Evolutionary conservation across 192 early-diverging fungal genomes (phyloP).

Genomic region (Jimgerdemannia flammicorona): DNA sequence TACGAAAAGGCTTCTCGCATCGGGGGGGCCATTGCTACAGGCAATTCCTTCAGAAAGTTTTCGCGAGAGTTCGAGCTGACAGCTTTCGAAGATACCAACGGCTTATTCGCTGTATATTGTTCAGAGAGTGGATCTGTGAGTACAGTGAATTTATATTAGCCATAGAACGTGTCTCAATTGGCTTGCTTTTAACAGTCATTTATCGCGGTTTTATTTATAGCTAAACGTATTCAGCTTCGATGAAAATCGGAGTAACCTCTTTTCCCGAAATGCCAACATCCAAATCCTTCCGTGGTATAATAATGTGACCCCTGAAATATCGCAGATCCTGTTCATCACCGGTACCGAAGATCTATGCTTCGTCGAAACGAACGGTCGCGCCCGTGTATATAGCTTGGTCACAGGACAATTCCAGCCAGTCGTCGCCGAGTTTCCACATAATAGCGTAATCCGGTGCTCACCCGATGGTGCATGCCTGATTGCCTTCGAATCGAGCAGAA

Average conservation of each 20-base stretch:
- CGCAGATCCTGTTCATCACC: constrained; percentile 16
- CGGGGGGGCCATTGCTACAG: not conserved
- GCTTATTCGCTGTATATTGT: constrained; percentile 14
- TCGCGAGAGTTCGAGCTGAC: not conserved
- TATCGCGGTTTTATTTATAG: not conserved
- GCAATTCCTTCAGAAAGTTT: not conserved
- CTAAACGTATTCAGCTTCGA: constrained; percentile 14
- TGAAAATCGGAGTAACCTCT: constrained; percentile 3
- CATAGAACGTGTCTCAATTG: not conserved
- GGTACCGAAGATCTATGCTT: constrained; percentile 7
- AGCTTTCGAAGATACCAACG: constrained; percentile 12
- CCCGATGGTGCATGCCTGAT: constrained; percentile 16
- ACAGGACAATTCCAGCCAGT: constrained; percentile 9
- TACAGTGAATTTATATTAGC: not conserved
- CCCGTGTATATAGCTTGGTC: constrained; percentile 8
- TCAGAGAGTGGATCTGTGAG: constrained; percentile 3
- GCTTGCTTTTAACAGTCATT: not conserved
- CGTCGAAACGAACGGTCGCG: constrained; percentile 1
- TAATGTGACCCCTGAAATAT: constrained; percentile 3
- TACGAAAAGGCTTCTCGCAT: not conserved
- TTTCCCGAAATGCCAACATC: constrained; percentile 14
- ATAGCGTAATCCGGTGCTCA: not conserved
- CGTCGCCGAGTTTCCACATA: constrained; percentile 6
- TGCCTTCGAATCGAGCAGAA: constrained; percentile 7
- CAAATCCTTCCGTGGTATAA: constrained; percentile 12